phyloP scores from a whole-genome alignment of 2,329 filamentous ascomycete species.

The Alternaria triticina region DNA sequence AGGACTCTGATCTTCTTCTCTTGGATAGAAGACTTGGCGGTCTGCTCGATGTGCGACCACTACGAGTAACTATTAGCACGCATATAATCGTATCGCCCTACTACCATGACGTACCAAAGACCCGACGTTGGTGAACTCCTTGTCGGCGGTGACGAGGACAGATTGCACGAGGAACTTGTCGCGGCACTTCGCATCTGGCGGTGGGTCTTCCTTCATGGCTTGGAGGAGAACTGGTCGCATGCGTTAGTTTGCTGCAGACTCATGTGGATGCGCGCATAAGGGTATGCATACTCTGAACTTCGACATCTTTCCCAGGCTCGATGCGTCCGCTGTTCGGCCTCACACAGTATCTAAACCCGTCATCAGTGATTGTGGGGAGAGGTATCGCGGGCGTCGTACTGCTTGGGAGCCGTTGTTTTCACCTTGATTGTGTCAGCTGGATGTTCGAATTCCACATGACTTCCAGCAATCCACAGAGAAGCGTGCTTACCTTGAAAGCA shows the following conservation, averaged over 20 bases:
- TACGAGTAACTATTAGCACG: conserved; percentile 47
- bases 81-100: neutral
- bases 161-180: conserved; percentile 99
- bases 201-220: conserved; percentile 95
- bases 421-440: conserved; percentile 64
- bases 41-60: conserved; percentile 78
- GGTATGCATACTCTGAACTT: conserved; percentile 78
- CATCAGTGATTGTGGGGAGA: conserved; percentile 24
- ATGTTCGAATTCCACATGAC: neutral
- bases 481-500: conserved; percentile 67
- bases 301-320: conserved; percentile 85
- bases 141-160: conserved; percentile 79
- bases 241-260: conserved; percentile 33
- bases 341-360: conserved; percentile 81
- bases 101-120: conserved; percentile 69
- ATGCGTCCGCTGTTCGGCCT: conserved; percentile 96
- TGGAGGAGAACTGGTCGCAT: conserved; percentile 79
- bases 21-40: conserved; percentile 77
- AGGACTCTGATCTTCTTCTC: conserved; percentile 96
- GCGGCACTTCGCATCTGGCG: conserved; percentile 84
- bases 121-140: conserved; percentile 80
- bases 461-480: neutral
- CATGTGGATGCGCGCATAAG: conserved; percentile 15
- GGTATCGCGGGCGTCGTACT: conserved; percentile 67
- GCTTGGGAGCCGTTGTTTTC: conserved; percentile 98